Conservation (phyloP, 441 rosid species). For the Pelargonium citronellum region DNA sequence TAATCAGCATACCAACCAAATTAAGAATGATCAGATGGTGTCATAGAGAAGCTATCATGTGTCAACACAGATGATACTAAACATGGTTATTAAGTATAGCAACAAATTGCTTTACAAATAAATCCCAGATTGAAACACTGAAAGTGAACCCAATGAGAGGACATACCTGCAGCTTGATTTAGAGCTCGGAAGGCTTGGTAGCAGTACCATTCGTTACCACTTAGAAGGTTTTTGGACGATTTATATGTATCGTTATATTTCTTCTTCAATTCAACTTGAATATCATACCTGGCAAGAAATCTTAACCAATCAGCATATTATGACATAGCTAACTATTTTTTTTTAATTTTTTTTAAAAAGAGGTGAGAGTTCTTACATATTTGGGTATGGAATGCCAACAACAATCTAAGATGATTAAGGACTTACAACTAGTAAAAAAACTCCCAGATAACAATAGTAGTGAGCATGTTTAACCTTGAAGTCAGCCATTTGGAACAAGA, state of each 20-base stretch:
- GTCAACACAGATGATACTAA: not conserved
- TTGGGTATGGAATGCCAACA: slow-evolving; percentile 98
- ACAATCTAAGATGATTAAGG: slow-evolving; percentile 70
- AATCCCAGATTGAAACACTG: slow-evolving; percentile 10
- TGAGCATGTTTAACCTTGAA: slow-evolving; percentile 4
- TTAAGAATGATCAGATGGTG: slow-evolving; percentile 10
- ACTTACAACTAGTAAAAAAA: slow-evolving; percentile 23
- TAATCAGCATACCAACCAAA: not conserved
- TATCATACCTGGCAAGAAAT: slow-evolving; percentile 58
- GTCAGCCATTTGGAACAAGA: slow-evolving; percentile 6
- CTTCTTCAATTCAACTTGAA: slow-evolving; percentile 78
- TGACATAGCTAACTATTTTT: slow-evolving; percentile 9
- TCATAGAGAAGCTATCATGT: not conserved
- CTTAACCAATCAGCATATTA: slow-evolving; percentile 26
- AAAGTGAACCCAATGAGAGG: slow-evolving; percentile 17
- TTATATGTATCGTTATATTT: slow-evolving; percentile 69
- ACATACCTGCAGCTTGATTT: slow-evolving; percentile 91
- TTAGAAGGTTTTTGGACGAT: slow-evolving; percentile 73
- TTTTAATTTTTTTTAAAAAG: not conserved
- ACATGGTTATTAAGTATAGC: not conserved
- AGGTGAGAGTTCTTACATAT: slow-evolving; percentile 51
- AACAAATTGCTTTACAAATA: slow-evolving; percentile 12
- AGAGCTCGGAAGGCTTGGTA: slow-evolving; percentile 93
- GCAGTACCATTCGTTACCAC: slow-evolving; percentile 98
- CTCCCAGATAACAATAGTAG: slow-evolving; percentile 7